These are phyloP conservation scores for Letharia lupina DNA, from an alignment of 495 filamentous ascomycete genomes.

Conservation along the genomic window DNA sequence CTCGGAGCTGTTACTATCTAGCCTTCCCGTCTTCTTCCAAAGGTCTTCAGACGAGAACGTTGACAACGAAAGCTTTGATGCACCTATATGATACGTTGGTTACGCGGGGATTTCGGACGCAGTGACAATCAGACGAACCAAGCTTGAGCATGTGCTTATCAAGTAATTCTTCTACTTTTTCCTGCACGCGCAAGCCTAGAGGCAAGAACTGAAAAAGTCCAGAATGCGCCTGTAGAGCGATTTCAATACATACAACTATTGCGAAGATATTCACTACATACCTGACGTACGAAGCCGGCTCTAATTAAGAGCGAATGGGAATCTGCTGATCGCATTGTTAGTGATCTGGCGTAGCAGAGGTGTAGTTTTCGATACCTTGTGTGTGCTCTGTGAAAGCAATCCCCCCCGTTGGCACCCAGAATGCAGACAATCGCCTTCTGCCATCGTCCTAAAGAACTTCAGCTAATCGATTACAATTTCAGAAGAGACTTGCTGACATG, in stretches of 20 bases:
- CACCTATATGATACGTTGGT: conserved; percentile 45
- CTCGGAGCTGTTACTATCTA: conserved; percentile 50
- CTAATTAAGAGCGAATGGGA: conserved; percentile 65
- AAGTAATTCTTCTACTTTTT: conserved; percentile 77
- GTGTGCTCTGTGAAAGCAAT: conserved; percentile 15
- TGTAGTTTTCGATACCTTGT: conserved; percentile 1
- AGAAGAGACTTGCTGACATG: conserved; percentile 10
- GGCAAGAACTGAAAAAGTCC: conserved; percentile 92
- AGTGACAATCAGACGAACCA: conserved; percentile 41
- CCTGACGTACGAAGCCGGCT: conserved; percentile 74
- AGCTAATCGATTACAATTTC: not conserved
- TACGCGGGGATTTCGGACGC: not conserved
- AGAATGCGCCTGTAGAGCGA: conserved; percentile 55
- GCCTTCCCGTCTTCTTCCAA: conserved; percentile 64
- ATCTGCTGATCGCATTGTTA: conserved; percentile 41
- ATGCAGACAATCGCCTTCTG: conserved; percentile 20
- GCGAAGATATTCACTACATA: not conserved
- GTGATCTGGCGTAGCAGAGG: not conserved
- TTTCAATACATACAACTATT: not conserved
- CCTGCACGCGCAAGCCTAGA: conserved; percentile 78
- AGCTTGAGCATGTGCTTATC: conserved; percentile 79
- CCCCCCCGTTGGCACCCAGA: conserved; percentile 27
- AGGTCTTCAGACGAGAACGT: conserved; percentile 77
- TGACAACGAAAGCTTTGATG: conserved; percentile 80
- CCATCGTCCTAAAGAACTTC: conserved; percentile 23